Evolutionary conservation across 2,329 filamentous ascomycete species (phyloP).

Genomic region (Plectosphaerella cucumerina): DNA sequence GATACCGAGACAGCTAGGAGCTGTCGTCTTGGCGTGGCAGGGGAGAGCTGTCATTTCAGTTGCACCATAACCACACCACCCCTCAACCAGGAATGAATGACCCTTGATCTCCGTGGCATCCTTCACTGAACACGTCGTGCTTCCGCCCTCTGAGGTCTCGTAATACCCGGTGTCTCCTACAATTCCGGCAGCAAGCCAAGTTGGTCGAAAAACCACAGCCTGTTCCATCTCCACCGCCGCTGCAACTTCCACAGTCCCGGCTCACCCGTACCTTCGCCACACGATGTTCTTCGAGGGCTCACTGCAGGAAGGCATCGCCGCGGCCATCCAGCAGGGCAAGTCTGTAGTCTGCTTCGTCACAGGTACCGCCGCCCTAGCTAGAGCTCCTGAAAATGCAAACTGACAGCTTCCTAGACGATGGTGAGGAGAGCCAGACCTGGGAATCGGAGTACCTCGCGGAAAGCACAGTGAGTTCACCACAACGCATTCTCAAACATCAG

Average conservation of each 20-base stretch:
- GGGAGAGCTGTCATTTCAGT: neutral
- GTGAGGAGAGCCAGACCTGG: slow-evolving; percentile 66
- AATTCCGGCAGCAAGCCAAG: neutral
- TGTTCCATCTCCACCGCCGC: neutral
- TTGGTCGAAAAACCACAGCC: neutral
- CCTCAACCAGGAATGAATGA: neutral
- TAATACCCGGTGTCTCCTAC: neutral
- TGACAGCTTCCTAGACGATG: slow-evolving; percentile 51
- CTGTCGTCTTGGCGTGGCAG: neutral
- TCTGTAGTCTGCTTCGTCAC: slow-evolving; percentile 81
- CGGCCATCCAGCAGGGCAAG: slow-evolving; percentile 71
- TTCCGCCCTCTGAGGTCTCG: neutral
- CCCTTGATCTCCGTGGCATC: neutral
- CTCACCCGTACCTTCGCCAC: neutral
- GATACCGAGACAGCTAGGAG: neutral
- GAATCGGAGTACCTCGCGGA: slow-evolving; percentile 64
- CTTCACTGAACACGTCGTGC: neutral
- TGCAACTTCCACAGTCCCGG: neutral
- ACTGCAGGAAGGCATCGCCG: slow-evolving; percentile 74
- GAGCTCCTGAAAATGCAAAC: neutral
- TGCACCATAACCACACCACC: neutral
- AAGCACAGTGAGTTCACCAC: slow-evolving; percentile 41
- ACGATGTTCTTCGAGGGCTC: slow-evolving; percentile 74
- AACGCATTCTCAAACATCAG: neutral
- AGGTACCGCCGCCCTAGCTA: slow-evolving; percentile 42